Conservation (phyloP, 257 asterid species). For the Nicotiana paniculata region DNA sequence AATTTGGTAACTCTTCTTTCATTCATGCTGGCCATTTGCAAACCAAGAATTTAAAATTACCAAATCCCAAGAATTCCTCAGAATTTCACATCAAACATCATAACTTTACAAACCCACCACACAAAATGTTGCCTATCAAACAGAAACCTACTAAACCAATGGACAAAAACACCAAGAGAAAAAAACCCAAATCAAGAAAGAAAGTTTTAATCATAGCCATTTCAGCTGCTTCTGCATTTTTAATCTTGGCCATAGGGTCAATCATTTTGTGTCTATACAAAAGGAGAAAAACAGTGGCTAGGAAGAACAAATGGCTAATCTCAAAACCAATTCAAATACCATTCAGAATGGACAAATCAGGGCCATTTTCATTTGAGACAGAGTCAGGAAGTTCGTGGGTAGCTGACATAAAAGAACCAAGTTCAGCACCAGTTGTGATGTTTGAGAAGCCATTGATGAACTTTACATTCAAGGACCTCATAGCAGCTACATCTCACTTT, state of each 20-base stretch:
- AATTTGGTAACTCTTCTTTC: slow-evolving; percentile 50
- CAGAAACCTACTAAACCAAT: slow-evolving; percentile 8
- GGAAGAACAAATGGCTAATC: slow-evolving; percentile 69
- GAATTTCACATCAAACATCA: slow-evolving; percentile 30
- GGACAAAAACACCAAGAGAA: background rate
- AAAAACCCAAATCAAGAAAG: slow-evolving; percentile 23
- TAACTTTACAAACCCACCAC: slow-evolving; percentile 14
- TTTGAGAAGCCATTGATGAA: slow-evolving; percentile 95
- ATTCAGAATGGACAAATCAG: slow-evolving; percentile 63
- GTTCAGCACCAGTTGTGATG: slow-evolving; percentile 84
- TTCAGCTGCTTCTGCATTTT: slow-evolving; percentile 27
- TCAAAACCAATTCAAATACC: slow-evolving; percentile 72
- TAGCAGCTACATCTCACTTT: slow-evolving; percentile 83
- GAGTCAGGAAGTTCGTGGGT: slow-evolving; percentile 95
- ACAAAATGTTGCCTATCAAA: slow-evolving; percentile 23
- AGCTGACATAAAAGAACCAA: slow-evolving; percentile 81
- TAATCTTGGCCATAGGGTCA: slow-evolving; percentile 13
- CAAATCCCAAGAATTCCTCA: slow-evolving; percentile 14
- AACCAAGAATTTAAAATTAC: background rate
- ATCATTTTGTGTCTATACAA: slow-evolving; percentile 30
- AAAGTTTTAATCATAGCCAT: slow-evolving; percentile 24
- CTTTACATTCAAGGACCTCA: slow-evolving; percentile 85
- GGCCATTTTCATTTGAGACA: slow-evolving; percentile 88
- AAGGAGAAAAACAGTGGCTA: slow-evolving; percentile 36
- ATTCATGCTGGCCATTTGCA: slow-evolving; percentile 42